phyloP scores from a whole-genome alignment of 768 basidiomycete species.

The Hygrocybe coccinea region DNA sequence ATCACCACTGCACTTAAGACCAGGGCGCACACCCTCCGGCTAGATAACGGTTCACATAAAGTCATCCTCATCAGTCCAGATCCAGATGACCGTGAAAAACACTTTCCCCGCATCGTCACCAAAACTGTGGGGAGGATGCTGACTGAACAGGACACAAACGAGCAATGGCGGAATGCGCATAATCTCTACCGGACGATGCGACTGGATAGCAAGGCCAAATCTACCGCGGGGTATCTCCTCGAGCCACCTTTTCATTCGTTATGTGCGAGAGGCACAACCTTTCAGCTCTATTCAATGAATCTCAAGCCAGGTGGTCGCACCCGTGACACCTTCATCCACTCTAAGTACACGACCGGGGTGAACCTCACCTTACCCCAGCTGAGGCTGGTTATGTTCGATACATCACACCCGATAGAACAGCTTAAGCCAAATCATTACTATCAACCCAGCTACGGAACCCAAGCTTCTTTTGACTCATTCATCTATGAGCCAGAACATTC shows the following conservation, averaged over 20 bases:
- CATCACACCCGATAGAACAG: conserved; percentile 3
- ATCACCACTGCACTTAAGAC: not conserved
- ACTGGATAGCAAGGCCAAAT: conserved; percentile 4
- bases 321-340: conserved; percentile 4
- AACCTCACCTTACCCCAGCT: conserved; percentile 7
- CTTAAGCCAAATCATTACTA: conserved; percentile 9
- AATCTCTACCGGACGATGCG: conserved; percentile 9
- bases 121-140: conserved; percentile 6
- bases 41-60: not conserved
- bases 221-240: conserved; percentile 6
- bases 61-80: not conserved
- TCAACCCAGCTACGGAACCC: conserved; percentile 8
- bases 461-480: conserved; percentile 11
- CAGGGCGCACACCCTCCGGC: not conserved
- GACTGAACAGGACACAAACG: conserved; percentile 4
- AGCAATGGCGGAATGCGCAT: conserved; percentile 8
- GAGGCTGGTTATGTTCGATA: conserved; percentile 6
- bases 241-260: conserved; percentile 10
- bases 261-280: conserved; percentile 9
- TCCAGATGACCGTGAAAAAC: not conserved
- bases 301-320: not conserved
- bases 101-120: not conserved
- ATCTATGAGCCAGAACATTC: conserved; percentile 6
- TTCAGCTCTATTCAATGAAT: conserved; percentile 7
- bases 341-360: not conserved